Evolutionary conservation across 345 rosid species (phyloP).

Genomic region (Pistacia vera): DNA sequence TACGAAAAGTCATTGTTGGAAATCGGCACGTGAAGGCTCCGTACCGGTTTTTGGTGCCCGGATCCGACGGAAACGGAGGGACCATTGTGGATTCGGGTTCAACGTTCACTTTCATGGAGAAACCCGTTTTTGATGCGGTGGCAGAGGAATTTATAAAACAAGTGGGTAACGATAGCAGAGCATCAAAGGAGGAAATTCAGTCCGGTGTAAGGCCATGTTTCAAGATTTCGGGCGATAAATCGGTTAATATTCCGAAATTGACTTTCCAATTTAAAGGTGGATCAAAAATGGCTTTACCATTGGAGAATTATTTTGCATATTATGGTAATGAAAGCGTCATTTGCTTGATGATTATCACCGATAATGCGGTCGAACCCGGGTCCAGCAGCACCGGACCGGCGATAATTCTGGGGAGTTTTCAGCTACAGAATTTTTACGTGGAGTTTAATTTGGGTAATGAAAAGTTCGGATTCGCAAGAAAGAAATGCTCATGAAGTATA

Average conservation of each 20-base stretch:
- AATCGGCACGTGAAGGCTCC: slow-evolving; percentile 58
- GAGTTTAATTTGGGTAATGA: slow-evolving; percentile 78
- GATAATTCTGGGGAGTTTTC: slow-evolving; percentile 77
- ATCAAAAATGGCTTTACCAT: slow-evolving; percentile 67
- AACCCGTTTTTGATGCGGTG: slow-evolving; percentile 52
- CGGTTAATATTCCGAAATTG: slow-evolving; percentile 46
- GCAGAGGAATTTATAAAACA: slow-evolving; percentile 58
- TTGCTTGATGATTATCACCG: slow-evolving; percentile 58
- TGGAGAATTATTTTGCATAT: slow-evolving; percentile 59
- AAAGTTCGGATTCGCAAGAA: slow-evolving; percentile 68
- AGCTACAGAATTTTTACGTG: slow-evolving; percentile 74
- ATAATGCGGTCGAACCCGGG: slow-evolving; percentile 21
- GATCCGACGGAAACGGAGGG: slow-evolving; percentile 76
- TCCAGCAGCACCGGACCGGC: slow-evolving; percentile 58
- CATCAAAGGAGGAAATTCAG: slow-evolving; percentile 36
- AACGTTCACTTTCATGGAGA: slow-evolving; percentile 85
- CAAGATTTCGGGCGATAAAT: slow-evolving; percentile 49
- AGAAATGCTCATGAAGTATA: slow-evolving; percentile 43
- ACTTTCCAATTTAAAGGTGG: slow-evolving; percentile 79
- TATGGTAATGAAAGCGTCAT: slow-evolving; percentile 31
- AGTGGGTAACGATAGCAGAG: slow-evolving; percentile 60
- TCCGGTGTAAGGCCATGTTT: slow-evolving; percentile 76
- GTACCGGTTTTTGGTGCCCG: slow-evolving; percentile 52
- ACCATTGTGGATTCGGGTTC: slow-evolving; percentile 89
- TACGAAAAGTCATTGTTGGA: slow-evolving; percentile 70